phyloP scores from a whole-genome alignment of 2,329 filamentous ascomycete genomes.

The Claviceps capensis region DNA sequence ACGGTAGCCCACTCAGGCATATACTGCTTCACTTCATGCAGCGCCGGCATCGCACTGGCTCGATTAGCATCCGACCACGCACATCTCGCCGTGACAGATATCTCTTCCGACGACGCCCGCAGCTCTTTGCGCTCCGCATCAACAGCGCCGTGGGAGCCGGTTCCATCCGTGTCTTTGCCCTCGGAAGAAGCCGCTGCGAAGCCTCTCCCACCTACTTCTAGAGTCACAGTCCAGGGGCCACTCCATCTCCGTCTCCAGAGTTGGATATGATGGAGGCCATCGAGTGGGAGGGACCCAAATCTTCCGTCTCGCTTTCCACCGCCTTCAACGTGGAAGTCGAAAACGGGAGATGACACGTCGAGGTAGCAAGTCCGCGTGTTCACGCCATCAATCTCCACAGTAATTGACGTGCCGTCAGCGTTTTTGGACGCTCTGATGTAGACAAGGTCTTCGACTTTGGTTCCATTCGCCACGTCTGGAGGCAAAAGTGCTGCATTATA shows the following conservation, averaged over 20 bases:
- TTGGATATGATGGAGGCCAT: constrained; percentile 53
- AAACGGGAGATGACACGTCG: constrained; percentile 54
- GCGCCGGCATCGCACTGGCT: constrained; percentile 59
- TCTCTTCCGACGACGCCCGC: constrained; percentile 7
- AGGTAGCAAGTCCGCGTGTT: constrained; percentile 73
- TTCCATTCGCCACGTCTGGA: constrained; percentile 44
- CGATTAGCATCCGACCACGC: constrained; percentile 79
- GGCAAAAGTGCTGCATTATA: constrained; percentile 50
- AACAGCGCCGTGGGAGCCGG: background rate
- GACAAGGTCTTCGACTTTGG: constrained; percentile 43
- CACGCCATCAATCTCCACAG: constrained; percentile 51
- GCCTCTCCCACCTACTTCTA: constrained; percentile 12
- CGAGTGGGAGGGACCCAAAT: constrained; percentile 48
- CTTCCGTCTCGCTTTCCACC: constrained; percentile 45
- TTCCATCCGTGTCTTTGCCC: background rate
- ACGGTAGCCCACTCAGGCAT: constrained; percentile 68
- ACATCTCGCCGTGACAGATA: constrained; percentile 60
- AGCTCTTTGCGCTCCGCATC: constrained; percentile 9
- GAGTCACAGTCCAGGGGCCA: constrained; percentile 54
- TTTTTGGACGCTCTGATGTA: constrained; percentile 32
- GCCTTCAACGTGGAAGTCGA: constrained; percentile 48
- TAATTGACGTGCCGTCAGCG: constrained; percentile 33
- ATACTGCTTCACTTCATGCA: constrained; percentile 66
- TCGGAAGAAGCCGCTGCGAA: background rate
- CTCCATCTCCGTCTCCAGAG: constrained; percentile 77